Evolutionary conservation across 2,329 filamentous ascomycete genomes (phyloP), one percentile per base, ranked within the genome.

Genomic region (Pestalotiopsis sp.): DNA sequence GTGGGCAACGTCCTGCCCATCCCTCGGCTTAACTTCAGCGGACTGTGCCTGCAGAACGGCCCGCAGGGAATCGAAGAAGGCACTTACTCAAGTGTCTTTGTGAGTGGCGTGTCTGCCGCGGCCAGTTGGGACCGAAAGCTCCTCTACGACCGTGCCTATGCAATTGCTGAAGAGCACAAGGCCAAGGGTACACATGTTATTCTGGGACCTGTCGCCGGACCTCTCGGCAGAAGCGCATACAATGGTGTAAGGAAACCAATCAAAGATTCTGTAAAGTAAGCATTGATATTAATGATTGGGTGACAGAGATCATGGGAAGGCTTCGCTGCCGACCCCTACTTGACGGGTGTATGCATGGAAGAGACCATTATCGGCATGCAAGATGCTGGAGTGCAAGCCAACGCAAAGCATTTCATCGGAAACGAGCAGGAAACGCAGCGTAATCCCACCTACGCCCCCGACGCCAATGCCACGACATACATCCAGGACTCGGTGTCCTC

Each of bases 111-210:
- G 69, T 91, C 90, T 60, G 85, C 91, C 58, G 92, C 90, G 36
- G 89, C 90, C 4, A 91, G 91, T 13, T 94, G 90, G 87, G 89
- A 92, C 77, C 88, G 88, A 69, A 84, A 84, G 25, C 84, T 93
- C 57, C 87, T 91, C 71, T 82, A 82, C 72, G 75, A 77, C 56
- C 73, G 81, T 63, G 80, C 79, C 25, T 74, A 75, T 67, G 82
- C 81, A 62, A 82, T 85, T 81, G 83, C 81, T 23, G 60, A 77
- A 62, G 93, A 95, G 78, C 90, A 92, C 77, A 88, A 86, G 73
- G 90, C 81, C 71, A 95, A 95, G 81, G 92, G 92, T 68, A 86
- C 92, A 25, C 91, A 94, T 75, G 83, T 94, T 31, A 87, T 90
- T 71, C 84, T 94, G 2, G 70, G 69, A 1, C 81, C 83, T 13